Percentiles rank a stretch among this genome's conserved stretches.
Evolutionary conservation across 805 yeast genomes (phyloP).

Genomic region (Yamadazyma paraphyllophila): DNA sequence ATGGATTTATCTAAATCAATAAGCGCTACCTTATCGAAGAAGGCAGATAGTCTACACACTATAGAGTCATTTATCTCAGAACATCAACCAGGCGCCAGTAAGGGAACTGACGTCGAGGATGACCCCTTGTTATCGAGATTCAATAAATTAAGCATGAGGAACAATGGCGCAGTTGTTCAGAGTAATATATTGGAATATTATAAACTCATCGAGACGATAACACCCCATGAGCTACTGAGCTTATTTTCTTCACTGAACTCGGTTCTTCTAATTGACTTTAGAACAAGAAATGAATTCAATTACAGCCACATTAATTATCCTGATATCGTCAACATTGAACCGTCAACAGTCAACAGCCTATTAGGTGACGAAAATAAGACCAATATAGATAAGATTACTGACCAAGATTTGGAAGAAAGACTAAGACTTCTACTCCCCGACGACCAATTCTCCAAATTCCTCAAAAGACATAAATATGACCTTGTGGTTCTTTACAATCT

Average conservation of each 20-base stretch:
- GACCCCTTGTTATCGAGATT: conserved; percentile 29
- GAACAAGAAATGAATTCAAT: conserved; percentile 60
- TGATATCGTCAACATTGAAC: conserved; percentile 73
- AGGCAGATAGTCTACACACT: conserved; percentile 6
- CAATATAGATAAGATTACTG: conserved; percentile 41
- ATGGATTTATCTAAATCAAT: conserved; percentile 18
- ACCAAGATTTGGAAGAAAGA: conserved; percentile 63
- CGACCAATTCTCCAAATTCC: conserved; percentile 53
- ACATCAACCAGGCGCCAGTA: neutral
- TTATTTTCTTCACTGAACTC: conserved; percentile 13
- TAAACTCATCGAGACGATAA: conserved; percentile 18
- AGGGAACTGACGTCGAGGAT: neutral
- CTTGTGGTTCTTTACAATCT: conserved; percentile 65
- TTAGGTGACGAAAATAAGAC: conserved; percentile 11
- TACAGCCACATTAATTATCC: conserved; percentile 59
- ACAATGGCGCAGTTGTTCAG: neutral
- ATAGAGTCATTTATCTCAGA: neutral
- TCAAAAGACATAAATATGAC: conserved; percentile 53
- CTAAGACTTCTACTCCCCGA: conserved; percentile 57
- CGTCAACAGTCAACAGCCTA: conserved; percentile 40
- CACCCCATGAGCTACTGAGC: conserved; percentile 18
- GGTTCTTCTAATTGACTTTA: conserved; percentile 67
- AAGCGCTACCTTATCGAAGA: conserved; percentile 16
- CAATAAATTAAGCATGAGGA: conserved; percentile 15
- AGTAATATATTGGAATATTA: conserved; percentile 3